phyloP scores from a whole-genome alignment of 2,329 filamentous ascomycete genomes.

The Fusarium falciforme region DNA sequence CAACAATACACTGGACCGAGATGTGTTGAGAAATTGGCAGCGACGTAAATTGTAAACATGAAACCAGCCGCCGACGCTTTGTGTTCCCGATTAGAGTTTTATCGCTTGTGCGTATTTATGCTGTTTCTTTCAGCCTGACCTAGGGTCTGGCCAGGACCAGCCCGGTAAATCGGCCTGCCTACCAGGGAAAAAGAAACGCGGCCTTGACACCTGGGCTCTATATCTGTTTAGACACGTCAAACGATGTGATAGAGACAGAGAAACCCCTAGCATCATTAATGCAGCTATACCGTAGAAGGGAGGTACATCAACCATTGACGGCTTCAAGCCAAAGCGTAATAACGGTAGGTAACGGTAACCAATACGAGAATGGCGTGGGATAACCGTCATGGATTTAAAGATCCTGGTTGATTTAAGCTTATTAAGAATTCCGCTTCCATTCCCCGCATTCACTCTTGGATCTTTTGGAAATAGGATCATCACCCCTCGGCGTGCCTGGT shows the following conservation, averaged over 20 bases:
- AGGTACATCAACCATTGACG: not conserved
- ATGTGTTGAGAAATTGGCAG: not conserved
- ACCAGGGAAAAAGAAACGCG: not conserved
- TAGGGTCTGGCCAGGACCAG: not conserved
- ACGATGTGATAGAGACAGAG: not conserved
- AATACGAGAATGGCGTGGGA: not conserved
- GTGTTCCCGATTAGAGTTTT: not conserved
- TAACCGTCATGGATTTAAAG: not conserved
- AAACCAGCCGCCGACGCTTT: not conserved
- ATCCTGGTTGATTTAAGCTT: not conserved
- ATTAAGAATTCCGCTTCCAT: not conserved
- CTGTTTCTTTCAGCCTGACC: not conserved
- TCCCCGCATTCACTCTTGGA: not conserved
- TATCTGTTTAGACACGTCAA: not conserved
- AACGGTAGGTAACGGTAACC: not conserved
- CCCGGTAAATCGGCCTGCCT: not conserved
- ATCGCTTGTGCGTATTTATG: not conserved
- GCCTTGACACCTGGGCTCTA: not conserved
- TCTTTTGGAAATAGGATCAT: not conserved
- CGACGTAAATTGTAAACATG: not conserved
- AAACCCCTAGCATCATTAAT: not conserved
- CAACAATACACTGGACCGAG: not conserved
- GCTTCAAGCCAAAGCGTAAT: not conserved
- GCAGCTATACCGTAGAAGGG: not conserved
- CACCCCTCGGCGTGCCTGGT: not conserved